phyloP scores from a whole-genome alignment of 1,139 yeast genomes.

The Hyphopichia fennica region DNA sequence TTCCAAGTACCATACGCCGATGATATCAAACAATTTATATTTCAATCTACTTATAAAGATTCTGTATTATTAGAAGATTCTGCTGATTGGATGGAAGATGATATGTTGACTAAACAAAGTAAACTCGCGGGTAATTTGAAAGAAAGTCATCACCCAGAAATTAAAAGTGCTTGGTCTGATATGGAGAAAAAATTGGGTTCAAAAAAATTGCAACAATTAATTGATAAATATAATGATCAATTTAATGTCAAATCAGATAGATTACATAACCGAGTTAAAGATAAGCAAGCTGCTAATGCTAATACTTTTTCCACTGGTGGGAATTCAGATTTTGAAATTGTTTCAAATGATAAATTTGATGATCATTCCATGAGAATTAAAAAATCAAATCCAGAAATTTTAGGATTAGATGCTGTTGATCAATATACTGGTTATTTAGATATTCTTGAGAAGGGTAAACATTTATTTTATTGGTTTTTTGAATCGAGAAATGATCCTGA shows the following conservation, averaged over 20 bases:
- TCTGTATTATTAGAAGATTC: slow-evolving; percentile 1
- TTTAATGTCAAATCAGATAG: slow-evolving; percentile 7
- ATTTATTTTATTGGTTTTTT: slow-evolving; percentile 85
- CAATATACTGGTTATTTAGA: slow-evolving; percentile 71
- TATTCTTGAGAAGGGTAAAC: slow-evolving; percentile 57
- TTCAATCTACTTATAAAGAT: slow-evolving; percentile 4
- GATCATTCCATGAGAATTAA: slow-evolving; percentile 43
- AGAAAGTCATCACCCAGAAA: slow-evolving; percentile 7
- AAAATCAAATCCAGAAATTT: slow-evolving; percentile 38
- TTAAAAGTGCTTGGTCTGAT: slow-evolving; percentile 25
- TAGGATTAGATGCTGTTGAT: slow-evolving; percentile 55
- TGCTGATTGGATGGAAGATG: slow-evolving; percentile 5
- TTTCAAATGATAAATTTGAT: slow-evolving; percentile 24
- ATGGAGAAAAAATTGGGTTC: slow-evolving; percentile 19
- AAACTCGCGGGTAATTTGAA: slow-evolving; percentile 5
- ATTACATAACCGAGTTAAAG: slow-evolving; percentile 14
- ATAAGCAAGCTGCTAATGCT: not conserved
- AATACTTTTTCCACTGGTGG: not conserved
- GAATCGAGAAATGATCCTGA: slow-evolving; percentile 88
- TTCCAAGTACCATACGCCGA: slow-evolving; percentile 5
- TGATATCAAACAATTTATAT: slow-evolving; percentile 7
- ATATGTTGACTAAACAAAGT: slow-evolving; percentile 8
- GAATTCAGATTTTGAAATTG: slow-evolving; percentile 17
- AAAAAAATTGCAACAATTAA: slow-evolving; percentile 15
- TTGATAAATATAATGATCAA: slow-evolving; percentile 18